Percentiles rank a stretch among this genome's conserved stretches.
These are phyloP conservation scores for Colletotrichum sp. DNA, from an alignment of 2,329 filamentous ascomycete genomes.

Conservation along the genomic window DNA sequence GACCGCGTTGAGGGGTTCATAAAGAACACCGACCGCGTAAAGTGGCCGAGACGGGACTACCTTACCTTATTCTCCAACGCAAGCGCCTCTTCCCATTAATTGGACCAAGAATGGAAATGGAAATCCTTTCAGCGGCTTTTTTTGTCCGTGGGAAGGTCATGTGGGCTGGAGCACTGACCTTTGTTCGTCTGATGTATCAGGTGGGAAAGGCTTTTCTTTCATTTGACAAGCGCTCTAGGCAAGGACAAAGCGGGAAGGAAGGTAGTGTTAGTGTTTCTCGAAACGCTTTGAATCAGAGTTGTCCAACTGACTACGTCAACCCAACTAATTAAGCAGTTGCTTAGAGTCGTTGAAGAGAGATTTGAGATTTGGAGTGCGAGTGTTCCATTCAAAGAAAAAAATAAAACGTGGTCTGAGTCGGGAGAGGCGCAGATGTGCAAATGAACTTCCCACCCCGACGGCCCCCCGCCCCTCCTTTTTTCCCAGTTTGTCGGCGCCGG, in stretches of 20 bases:
- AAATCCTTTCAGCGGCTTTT: background rate
- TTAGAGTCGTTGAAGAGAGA: background rate
- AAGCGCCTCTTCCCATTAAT: background rate
- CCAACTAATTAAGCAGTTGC: background rate
- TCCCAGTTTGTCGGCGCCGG: background rate
- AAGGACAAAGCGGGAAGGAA: slow-evolving; percentile 1
- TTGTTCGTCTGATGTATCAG: slow-evolving; percentile 19
- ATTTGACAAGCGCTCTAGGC: background rate
- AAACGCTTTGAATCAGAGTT: background rate
- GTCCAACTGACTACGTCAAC: background rate
- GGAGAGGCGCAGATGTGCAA: background rate
- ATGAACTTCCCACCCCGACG: background rate
- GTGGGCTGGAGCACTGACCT: slow-evolving; percentile 8
- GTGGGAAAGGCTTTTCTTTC: background rate
- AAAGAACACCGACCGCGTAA: background rate
- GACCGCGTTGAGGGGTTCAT: slow-evolving; percentile 1
- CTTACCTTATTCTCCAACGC: background rate
- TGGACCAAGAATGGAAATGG: background rate
- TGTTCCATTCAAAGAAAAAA: background rate
- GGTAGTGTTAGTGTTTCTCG: background rate
- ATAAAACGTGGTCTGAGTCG: background rate
- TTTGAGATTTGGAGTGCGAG: background rate
- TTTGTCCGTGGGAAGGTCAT: background rate
- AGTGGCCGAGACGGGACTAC: background rate
- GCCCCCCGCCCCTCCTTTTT: background rate